Evolutionary conservation across 2,329 filamentous ascomycete species (phyloP).

Genomic region (Xylaria multiplex): DNA sequence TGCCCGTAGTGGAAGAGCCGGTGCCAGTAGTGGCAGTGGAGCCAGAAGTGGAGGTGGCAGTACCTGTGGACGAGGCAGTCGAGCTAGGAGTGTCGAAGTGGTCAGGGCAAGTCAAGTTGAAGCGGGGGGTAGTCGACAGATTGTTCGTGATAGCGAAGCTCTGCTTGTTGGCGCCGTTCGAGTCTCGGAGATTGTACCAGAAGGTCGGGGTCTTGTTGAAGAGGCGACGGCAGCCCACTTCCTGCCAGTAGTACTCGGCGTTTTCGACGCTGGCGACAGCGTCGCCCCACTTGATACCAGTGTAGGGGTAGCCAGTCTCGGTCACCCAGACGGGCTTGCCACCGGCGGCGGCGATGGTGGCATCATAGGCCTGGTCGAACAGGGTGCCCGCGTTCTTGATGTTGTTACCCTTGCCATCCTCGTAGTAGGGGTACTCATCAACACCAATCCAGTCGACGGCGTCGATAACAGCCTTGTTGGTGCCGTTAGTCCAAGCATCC

Average conservation of each 20-base stretch:
- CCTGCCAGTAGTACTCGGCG: constrained; percentile 52
- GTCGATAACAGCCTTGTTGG: constrained; percentile 60
- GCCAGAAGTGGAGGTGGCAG: constrained; percentile 18
- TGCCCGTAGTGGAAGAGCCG: constrained; percentile 19
- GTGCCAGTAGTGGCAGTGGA: constrained; percentile 13
- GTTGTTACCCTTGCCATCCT: constrained; percentile 53
- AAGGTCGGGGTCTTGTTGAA: constrained; percentile 46
- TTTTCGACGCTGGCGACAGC: constrained; percentile 61
- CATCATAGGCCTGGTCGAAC: constrained; percentile 53
- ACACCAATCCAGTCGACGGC: constrained; percentile 64
- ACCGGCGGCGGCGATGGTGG: constrained; percentile 63
- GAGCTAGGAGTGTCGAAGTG: constrained; percentile 31
- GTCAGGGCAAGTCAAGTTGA: constrained; percentile 39
- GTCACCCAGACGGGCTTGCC: constrained; percentile 68
- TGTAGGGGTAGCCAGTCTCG: constrained; percentile 66
- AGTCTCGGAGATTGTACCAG: constrained; percentile 50
- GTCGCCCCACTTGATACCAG: constrained; percentile 56
- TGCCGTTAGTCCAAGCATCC: constrained; percentile 60
- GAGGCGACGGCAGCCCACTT: constrained; percentile 46
- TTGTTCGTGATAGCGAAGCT: constrained; percentile 40
- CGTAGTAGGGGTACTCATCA: constrained; percentile 65
- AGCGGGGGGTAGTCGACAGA: constrained; percentile 37
- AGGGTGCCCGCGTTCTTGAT: constrained; percentile 57
- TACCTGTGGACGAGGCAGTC: constrained; percentile 27
- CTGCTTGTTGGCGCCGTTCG: constrained; percentile 44